A percentile compares a stretch with the other conserved stretches of the same genome.
Conservation (phyloP, 129 eudicot genomes). For the Apium graveolens region DNA sequence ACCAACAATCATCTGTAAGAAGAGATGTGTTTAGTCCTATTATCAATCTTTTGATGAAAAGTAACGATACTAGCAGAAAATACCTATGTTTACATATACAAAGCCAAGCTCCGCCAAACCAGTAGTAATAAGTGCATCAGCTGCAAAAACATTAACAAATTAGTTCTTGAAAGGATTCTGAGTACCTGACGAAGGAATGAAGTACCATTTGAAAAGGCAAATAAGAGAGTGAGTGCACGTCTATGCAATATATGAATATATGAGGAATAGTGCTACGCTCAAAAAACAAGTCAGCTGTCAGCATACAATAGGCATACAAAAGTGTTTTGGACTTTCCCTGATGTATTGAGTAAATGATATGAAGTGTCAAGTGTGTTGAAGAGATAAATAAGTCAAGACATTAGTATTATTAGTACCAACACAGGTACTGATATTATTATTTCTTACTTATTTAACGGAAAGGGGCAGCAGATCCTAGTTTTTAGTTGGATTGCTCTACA, state of each 20-base stretch:
- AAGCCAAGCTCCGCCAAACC: constrained; percentile 84
- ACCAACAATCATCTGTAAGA: constrained; percentile 88
- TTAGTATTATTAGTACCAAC: neutral
- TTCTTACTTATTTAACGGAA: too few species aligned
- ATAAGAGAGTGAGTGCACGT: too few species aligned
- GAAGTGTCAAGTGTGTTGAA: neutral
- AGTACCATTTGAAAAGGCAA: neutral
- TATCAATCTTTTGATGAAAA: constrained; percentile 13
- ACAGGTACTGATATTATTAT: neutral
- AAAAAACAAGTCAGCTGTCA: too few species aligned
- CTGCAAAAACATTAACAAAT: constrained; percentile 40
- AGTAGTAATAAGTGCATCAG: constrained; percentile 93
- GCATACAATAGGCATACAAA: neutral
- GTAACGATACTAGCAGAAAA: constrained; percentile 7
- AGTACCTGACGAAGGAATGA: neutral
- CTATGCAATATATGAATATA: too few species aligned
- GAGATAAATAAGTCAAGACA: neutral
- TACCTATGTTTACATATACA: constrained; percentile 76
- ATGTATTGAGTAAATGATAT: neutral
- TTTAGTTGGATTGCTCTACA: neutral
- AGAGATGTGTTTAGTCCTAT: neutral
- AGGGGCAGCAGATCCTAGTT: too few species aligned
- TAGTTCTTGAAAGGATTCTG: neutral
- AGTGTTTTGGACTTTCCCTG: neutral
- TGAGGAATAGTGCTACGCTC: neutral